Evolutionary conservation across 192 early-diverging fungal species (phyloP), one percentile per base, ranked within the genome.

Genomic region (Podila epigama): DNA sequence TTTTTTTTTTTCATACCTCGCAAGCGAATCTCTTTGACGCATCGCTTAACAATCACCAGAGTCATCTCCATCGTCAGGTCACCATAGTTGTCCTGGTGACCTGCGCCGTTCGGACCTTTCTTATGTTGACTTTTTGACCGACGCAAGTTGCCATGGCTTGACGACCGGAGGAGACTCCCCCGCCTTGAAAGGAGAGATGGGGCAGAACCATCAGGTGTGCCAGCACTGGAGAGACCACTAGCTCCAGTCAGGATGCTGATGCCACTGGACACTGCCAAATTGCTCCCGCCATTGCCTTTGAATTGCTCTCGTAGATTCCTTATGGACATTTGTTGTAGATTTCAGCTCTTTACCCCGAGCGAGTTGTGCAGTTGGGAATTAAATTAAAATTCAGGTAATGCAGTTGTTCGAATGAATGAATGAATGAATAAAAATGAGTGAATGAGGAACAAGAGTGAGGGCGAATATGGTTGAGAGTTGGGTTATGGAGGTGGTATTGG

Each of bases 11-110:
- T n/a, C 66, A 20, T 64, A 25, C 73, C 73, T 77, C 73, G 66
- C 32, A 68, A 65, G 10, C 73, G 73, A 60, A 77, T 77, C 61
- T 77, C 73, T 59, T 60, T 68, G 40, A 77, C 50, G 20, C 73
- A 77, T 25, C 73, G 73, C 57, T 64, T 77, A 35, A 77, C 73
- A 40, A 77, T 61, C 37, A 77, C 25, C 40, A 63, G 34, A 20
- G 73, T 77, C 61, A 77, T 63, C 34, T 77, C 73, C 73, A 68
- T 68, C 1, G 73, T 68, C 31, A 77, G 34, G 34, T 77, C 73
- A 3, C 66, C 48, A 27, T 59, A 29, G 1, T 27, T 4, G 2
- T 60, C 56, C n/a, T 71, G 28, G 4, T 58, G 55, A 18, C 34
- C 68, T 8, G 52, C 39, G 9, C 63, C 68, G 25, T 70, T 68